Evolutionary conservation across 495 filamentous ascomycete species (phyloP).

Genomic region (Filosporella fistucella): DNA sequence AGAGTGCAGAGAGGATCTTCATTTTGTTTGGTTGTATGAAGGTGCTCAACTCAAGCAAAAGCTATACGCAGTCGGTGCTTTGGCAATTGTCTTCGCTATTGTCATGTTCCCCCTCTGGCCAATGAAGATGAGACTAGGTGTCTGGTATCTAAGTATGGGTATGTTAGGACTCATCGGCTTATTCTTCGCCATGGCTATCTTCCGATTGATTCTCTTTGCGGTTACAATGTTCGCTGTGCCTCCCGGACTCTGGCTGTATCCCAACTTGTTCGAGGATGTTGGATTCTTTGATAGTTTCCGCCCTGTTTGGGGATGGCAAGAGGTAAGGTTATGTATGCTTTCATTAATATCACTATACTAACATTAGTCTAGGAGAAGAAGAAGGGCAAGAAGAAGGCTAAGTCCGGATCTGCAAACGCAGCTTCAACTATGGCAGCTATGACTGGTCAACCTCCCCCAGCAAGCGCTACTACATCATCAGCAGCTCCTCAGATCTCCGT

Average conservation of each 20-base stretch:
- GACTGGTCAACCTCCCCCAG: constrained; percentile 48
- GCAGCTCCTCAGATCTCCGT: constrained; percentile 44
- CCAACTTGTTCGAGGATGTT: constrained; percentile 97
- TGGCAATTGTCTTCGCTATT: constrained; percentile 76
- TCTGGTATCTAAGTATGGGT: constrained; percentile 96
- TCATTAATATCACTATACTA: constrained; percentile 24
- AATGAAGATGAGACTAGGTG: constrained; percentile 80
- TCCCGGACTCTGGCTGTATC: constrained; percentile 95
- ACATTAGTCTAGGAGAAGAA: constrained; percentile 41
- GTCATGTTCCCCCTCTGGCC: constrained; percentile 98
- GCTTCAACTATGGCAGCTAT: constrained; percentile 37
- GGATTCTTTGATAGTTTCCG: constrained; percentile 97
- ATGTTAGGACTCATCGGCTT: constrained; percentile 87
- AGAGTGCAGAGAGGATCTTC: constrained; percentile 81
- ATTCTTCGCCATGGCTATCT: constrained; percentile 97
- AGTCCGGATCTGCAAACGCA: constrained; percentile 33
- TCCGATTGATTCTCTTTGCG: constrained; percentile 92
- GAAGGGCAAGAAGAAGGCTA: constrained; percentile 57
- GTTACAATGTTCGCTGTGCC: constrained; percentile 80
- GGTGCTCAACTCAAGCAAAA: constrained; percentile 91
- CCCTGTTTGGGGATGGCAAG: constrained; percentile 97
- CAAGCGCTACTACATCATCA: constrained; percentile 55
- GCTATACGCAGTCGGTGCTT: constrained; percentile 77
- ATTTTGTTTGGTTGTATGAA: constrained; percentile 97
- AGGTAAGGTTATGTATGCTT: constrained; percentile 52